Base-by-base conservation (phyloP, 225 moss, liverwort and hornwort species). In the Straminergon stramineum region DNA sequence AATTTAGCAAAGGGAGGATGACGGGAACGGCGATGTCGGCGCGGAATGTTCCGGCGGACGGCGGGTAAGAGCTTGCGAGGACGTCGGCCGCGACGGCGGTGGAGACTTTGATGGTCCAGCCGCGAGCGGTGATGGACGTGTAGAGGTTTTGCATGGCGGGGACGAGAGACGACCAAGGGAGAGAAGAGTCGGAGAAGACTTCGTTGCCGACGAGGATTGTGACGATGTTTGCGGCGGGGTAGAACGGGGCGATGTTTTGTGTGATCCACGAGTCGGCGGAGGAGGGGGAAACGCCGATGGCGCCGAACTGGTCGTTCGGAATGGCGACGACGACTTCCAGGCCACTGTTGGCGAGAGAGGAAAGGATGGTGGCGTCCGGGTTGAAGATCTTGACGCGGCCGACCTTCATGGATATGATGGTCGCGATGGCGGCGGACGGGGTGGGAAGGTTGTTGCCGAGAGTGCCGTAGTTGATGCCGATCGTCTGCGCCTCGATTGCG, bases 381-480 rank as follows among this genome's bases (percentile, higher is more conserved):
- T 94, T 93, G 90, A 95, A 96, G 86, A 96, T 93, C 89, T 96
- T 96, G n/a, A 96, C 92, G 43, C 94, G 94, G 57, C 90, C 91
- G 52, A 96, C 93, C n/a, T 90, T 93, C 89, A 95, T 96, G 79
- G 93, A 90, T 56, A 91, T 39, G 61, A 96, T 90, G 24, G 93
- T 79, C 51, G 90, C 84, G 5, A 93, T 79, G 48, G 95, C 93
- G 39, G 88, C 74, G 1, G 91, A 89, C 20, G 96, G 93, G 4
- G 90, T 55, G 32, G 94, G 94, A 9, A 96, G 93, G 61, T 96
- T 89, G 91, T 95, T 80, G 53, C 94, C 96, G 23, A 94, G 65
- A 62, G 93, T 95, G 85, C 96, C 96, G 87, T 94, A 95, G 84
- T 96, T 96, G 87, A 96, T 94, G 84, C 96, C 95, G 57, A 96